Conservation (phyloP, 352 stramenopile genomes). For the Phytophthora pinifolia region DNA sequence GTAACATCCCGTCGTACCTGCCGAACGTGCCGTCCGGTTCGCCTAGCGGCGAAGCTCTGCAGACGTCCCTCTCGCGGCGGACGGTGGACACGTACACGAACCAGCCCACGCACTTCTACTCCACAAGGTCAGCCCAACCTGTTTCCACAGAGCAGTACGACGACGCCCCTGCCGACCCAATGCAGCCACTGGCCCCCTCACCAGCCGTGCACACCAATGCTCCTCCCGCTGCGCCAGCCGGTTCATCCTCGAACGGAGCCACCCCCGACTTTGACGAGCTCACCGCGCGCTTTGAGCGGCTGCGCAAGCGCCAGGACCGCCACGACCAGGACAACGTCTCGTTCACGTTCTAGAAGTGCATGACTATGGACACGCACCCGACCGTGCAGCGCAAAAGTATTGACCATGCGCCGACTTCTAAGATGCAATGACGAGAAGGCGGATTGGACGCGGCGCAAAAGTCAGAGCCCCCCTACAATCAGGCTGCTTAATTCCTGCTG, state of each 20-base stretch:
- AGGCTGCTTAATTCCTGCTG: too few relatives aligned
- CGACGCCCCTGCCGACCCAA: slow-evolving; percentile 9
- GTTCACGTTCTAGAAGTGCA: slow-evolving; percentile 63
- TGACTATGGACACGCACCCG: too few relatives aligned
- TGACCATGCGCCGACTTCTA: too few relatives aligned
- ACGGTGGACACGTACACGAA: slow-evolving; percentile 44
- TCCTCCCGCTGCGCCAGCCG: slow-evolving; percentile 11
- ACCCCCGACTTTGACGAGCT: slow-evolving; percentile 93
- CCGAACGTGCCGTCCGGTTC: slow-evolving; percentile 41
- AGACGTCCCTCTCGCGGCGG: slow-evolving; percentile 34
- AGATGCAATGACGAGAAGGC: too few relatives aligned
- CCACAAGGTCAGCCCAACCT: slow-evolving; percentile 16
- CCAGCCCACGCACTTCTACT: slow-evolving; percentile 39
- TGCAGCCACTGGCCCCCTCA: slow-evolving; percentile 2
- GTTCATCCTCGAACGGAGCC: slow-evolving; percentile 31
- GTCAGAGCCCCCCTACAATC: too few relatives aligned
- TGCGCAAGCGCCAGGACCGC: slow-evolving; percentile 77
- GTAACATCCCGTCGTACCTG: slow-evolving; percentile 45
- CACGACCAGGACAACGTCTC: slow-evolving; percentile 52
- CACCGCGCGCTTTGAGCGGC: slow-evolving; percentile 90
- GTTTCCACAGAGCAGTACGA: slow-evolving; percentile 15
- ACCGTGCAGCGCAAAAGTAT: too few relatives aligned
- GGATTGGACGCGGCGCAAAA: too few relatives aligned
- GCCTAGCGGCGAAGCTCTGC: slow-evolving; percentile 17
- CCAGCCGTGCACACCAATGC: slow-evolving; percentile 14